Evolutionary conservation across 495 filamentous ascomycete species (phyloP).

Genomic region (Podospora sp.): DNA sequence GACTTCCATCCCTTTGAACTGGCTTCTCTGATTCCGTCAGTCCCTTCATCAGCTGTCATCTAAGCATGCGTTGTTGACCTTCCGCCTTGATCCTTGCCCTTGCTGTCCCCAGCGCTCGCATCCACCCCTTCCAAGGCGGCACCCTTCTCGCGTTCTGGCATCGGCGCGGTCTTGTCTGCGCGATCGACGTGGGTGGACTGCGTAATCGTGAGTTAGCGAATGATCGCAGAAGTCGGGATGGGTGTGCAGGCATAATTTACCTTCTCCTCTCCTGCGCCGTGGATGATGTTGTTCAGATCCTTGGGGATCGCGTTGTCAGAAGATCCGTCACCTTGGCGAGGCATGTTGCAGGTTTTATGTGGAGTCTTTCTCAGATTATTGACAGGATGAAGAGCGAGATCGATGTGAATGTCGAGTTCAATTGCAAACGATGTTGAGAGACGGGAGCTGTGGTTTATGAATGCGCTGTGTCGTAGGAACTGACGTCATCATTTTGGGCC

Average conservation of each 20-base stretch:
- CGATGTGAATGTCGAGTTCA: too few relatives aligned
- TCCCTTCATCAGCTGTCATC: too few relatives aligned
- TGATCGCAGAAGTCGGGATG: background rate
- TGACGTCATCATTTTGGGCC: too few relatives aligned
- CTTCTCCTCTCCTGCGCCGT: constrained; percentile 37
- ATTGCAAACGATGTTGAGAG: too few relatives aligned
- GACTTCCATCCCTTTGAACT: too few relatives aligned
- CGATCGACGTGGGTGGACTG: constrained; percentile 35
- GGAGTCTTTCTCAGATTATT: background rate
- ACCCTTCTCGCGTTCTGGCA: constrained; percentile 43
- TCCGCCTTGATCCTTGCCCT: constrained; percentile 24
- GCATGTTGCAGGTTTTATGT: constrained; percentile 34
- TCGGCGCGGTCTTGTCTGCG: constrained; percentile 44
- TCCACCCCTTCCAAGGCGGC: constrained; percentile 31
- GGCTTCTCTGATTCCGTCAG: too few relatives aligned
- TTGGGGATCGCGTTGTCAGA: constrained; percentile 40
- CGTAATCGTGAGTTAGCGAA: background rate
- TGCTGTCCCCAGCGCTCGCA: constrained; percentile 39
- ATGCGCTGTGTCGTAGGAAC: too few relatives aligned
- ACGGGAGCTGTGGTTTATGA: too few relatives aligned
- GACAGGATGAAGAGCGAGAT: too few relatives aligned
- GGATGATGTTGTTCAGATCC: constrained; percentile 41
- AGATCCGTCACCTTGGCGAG: constrained; percentile 42
- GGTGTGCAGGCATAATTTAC: constrained; percentile 26
- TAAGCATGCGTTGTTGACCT: background rate